Evolutionary conservation across 1,284 basidiomycete species (phyloP).

Genomic region (Pterulicium gracile): DNA sequence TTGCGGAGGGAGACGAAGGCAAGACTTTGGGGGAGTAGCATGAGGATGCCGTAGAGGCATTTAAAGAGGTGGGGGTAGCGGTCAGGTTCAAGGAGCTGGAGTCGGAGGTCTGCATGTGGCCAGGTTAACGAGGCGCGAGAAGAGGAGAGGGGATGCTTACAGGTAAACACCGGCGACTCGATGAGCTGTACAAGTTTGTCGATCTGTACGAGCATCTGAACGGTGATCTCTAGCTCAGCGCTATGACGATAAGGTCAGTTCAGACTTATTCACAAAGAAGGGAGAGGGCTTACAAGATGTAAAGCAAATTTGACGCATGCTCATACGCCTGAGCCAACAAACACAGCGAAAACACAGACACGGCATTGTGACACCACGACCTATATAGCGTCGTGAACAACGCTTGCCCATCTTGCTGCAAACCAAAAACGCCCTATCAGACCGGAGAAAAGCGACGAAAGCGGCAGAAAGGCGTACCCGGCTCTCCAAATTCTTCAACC

Average conservation of each 20-base stretch:
- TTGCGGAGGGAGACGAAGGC: slow-evolving; percentile 95
- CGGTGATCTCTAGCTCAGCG: slow-evolving; percentile 94
- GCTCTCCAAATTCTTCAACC: slow-evolving; percentile 91
- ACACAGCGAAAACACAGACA: slow-evolving; percentile 93
- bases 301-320: slow-evolving; percentile 94
- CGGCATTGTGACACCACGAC: slow-evolving; percentile 98
- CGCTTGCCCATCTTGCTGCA: slow-evolving; percentile 84
- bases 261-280: slow-evolving; percentile 1
- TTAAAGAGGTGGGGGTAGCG: slow-evolving; percentile 96
- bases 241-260: slow-evolving; percentile 27
- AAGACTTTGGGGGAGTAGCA: slow-evolving; percentile 95
- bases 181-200: slow-evolving; percentile 98
- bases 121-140: slow-evolving; percentile 3
- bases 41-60: slow-evolving; percentile 93
- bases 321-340: slow-evolving; percentile 97
- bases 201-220: slow-evolving; percentile 89
- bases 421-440: slow-evolving; percentile 2
- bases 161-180: slow-evolving; percentile 97
- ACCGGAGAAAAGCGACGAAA: slow-evolving; percentile 7
- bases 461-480: slow-evolving; percentile 41
- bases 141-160: slow-evolving; percentile 33
- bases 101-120: slow-evolving; percentile 64
- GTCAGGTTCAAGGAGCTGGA: slow-evolving; percentile 96
- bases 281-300: slow-evolving; percentile 74
- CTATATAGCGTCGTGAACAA: slow-evolving; percentile 89